phyloP scores from a whole-genome alignment of 2,329 filamentous ascomycete species.

The Metarhizium album region DNA sequence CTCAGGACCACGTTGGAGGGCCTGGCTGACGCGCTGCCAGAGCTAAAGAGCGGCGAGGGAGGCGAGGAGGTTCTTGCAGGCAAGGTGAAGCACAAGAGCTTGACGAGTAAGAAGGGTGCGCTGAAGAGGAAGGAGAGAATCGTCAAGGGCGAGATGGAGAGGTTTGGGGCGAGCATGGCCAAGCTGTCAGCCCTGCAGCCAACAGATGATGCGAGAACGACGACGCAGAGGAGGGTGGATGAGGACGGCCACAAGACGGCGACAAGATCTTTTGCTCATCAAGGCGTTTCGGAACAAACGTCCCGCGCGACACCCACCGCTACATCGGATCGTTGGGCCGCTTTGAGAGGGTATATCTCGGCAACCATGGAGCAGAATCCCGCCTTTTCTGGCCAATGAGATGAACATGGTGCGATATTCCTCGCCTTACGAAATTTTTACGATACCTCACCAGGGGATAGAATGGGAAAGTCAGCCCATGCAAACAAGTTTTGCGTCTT shows the following conservation, averaged over 20 bases:
- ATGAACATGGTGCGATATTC: background rate
- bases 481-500: background rate
- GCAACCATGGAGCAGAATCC: constrained; percentile 83
- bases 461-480: background rate
- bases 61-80: constrained; percentile 35
- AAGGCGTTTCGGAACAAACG: background rate
- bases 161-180: constrained; percentile 77
- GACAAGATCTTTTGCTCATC: constrained; percentile 3
- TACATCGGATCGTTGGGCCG: constrained; percentile 61
- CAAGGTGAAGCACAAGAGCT: constrained; percentile 61
- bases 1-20: constrained; percentile 64
- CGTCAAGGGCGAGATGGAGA: constrained; percentile 68
- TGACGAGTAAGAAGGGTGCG: constrained; percentile 67
- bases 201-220: constrained; percentile 1
- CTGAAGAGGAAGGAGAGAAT: constrained; percentile 75
- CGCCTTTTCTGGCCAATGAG: constrained; percentile 42
- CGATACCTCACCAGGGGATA: background rate
- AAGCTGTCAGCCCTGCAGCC: constrained; percentile 43
- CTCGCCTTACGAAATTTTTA: background rate
- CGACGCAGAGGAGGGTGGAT: constrained; percentile 4
- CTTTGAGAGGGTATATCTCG: constrained; percentile 72
- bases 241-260: constrained; percentile 11
- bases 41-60: constrained; percentile 36
- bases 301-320: constrained; percentile 15
- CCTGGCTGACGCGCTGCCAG: constrained; percentile 71